These are phyloP conservation scores for Leishmania aethiopica DNA, from an alignment of 208 protist species.

Conservation along the genomic window DNA sequence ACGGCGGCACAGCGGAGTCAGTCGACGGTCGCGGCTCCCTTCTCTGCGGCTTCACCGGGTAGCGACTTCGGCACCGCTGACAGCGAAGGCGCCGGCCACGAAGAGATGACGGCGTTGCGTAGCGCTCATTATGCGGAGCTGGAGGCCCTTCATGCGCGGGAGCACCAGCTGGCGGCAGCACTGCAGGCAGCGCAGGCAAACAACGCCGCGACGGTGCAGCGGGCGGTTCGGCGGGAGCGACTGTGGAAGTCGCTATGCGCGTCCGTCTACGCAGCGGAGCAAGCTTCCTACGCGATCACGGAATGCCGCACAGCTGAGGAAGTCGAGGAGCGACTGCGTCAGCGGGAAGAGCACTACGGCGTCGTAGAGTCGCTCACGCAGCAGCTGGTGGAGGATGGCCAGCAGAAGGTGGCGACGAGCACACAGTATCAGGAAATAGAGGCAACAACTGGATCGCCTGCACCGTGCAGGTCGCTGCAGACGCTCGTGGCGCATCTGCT, in stretches of 20 bases:
- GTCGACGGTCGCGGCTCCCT: constrained; percentile 13
- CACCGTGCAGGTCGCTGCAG: constrained; percentile 20
- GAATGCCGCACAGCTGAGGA: constrained; percentile 36
- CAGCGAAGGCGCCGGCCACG: not conserved
- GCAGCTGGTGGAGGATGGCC: constrained; percentile 30
- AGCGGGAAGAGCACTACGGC: constrained; percentile 48
- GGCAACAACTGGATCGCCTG: not conserved
- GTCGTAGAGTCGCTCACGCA: constrained; percentile 53
- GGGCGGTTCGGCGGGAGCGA: constrained; percentile 42
- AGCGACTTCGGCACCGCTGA: not conserved
- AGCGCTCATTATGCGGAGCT: constrained; percentile 36
- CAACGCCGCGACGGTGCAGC: constrained; percentile 21
- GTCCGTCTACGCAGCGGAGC: constrained; percentile 59
- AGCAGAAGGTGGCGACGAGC: not conserved
- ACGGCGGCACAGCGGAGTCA: constrained; percentile 8
- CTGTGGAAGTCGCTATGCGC: constrained; percentile 69
- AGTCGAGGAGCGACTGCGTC: constrained; percentile 34
- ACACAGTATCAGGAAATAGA: not conserved
- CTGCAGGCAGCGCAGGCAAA: constrained; percentile 18
- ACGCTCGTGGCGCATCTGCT: constrained; percentile 12
- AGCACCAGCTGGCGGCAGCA: constrained; percentile 39
- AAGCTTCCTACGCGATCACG: constrained; percentile 50
- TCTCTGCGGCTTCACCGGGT: not conserved
- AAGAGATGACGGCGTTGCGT: not conserved
- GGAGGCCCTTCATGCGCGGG: constrained; percentile 36